Evolutionary conservation across 2,329 filamentous ascomycete species (phyloP).

Genomic region (Byssothecium circinans): DNA sequence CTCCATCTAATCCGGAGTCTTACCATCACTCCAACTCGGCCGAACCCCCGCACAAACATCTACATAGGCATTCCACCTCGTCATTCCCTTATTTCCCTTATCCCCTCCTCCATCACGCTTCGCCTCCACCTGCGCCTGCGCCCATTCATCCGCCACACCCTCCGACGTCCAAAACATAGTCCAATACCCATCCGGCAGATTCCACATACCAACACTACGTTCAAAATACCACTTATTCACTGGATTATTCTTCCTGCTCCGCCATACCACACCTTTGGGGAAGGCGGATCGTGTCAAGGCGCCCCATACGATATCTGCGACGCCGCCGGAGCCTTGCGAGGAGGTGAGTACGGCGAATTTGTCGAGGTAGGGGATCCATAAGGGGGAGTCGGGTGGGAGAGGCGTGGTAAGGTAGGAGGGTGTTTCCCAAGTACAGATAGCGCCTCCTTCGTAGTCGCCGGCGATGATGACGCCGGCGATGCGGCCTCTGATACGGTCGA

Average conservation of each 20-base stretch:
- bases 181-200: constrained; percentile 82
- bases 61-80: constrained; percentile 53
- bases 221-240: constrained; percentile 99
- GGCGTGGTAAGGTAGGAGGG: constrained; percentile 59
- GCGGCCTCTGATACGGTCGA: constrained; percentile 75
- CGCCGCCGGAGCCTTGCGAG: constrained; percentile 85
- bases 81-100: constrained; percentile 18
- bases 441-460: constrained; percentile 93
- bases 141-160: constrained; percentile 56
- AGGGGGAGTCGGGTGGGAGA: constrained; percentile 51
- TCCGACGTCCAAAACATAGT: constrained; percentile 98
- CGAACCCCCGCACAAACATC: constrained; percentile 51
- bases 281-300: constrained; percentile 91
- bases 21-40: constrained; percentile 51
- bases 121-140: constrained; percentile 52
- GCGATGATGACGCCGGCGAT: constrained; percentile 92
- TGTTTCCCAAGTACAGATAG: constrained; percentile 90
- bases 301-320: constrained; percentile 95
- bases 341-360: constrained; percentile 93
- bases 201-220: constrained; percentile 78
- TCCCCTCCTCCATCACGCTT: constrained; percentile 51
- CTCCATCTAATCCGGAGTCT: not conserved
- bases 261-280: constrained; percentile 87
- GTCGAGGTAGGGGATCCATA: constrained; percentile 82
- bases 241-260: constrained; percentile 84